Evolutionary conservation across 2,329 filamentous ascomycete genomes (phyloP), one percentile per base, ranked within the genome.

Genomic region (Whalleya microplaca): DNA sequence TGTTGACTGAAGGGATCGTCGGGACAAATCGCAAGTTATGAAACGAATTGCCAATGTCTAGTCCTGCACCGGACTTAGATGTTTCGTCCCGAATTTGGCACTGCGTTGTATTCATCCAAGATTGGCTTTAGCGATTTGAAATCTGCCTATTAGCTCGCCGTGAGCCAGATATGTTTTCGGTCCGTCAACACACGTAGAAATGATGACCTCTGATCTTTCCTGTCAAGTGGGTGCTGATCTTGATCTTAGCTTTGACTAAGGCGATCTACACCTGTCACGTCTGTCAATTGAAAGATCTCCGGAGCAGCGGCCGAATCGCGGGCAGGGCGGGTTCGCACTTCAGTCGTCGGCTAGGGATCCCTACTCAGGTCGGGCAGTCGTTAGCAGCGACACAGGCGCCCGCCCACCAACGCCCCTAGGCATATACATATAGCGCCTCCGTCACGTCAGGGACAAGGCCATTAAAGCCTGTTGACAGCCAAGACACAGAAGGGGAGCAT

Each of bases 251-350:
- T n/a, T n/a, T n/a, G n/a, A n/a, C 58, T 56, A 56, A 53, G 42
- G 53, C 20, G 61, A 63, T 63, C 53, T 55, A 37, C 56, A 41
- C 46, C 41, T 63, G 55, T 61, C 58, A 59, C 44, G 48, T 54
- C 41, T 44, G 29, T 41, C 45, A 23, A 29, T 48, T 19, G 20
- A 47, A 37, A 48, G 41, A 53, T 52, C 41, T 46, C 43, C 48
- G 16, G 12, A 45, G 16, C 42, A 32, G 29, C 42, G 32, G 32
- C 32, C 21, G 44, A 46, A 46, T 32, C 44, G 44, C 44, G 44
- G 44, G 9, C 52, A 53, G 20, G 21, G 48, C 18, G 42, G 48
- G 48, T 21, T 41, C 37, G 41, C 16, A 47, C 16, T 16, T 45
- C 46, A 51, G 32, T 49, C 54, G 42, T 21, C 40, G 45, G 46